Conservation (phyloP, 2,329 filamentous ascomycete species). For the Claviceps sp. region DNA sequence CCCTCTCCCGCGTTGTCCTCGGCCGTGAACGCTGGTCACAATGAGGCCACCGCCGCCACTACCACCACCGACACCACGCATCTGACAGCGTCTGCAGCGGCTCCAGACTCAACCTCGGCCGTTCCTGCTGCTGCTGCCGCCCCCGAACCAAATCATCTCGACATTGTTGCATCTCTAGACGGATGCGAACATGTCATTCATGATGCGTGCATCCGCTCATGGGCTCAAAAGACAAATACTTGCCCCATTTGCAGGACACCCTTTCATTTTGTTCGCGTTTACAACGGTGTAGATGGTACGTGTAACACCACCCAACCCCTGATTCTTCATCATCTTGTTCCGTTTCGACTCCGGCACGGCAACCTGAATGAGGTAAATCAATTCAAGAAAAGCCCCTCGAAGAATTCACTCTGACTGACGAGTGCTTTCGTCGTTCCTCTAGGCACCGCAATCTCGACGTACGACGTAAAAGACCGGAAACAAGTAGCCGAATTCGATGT, state of each 20-base stretch:
- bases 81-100: slow-evolving; percentile 7
- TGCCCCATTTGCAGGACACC: slow-evolving; percentile 90
- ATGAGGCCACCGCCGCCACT: slow-evolving; percentile 1
- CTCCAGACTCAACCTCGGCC: slow-evolving; percentile 9
- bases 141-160: slow-evolving; percentile 22
- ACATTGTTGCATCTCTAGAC: slow-evolving; percentile 44
- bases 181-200: slow-evolving; percentile 88
- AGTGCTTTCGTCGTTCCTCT: slow-evolving; percentile 1
- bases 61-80: slow-evolving; percentile 6
- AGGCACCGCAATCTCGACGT: slow-evolving; percentile 45
- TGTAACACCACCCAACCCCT: slow-evolving; percentile 13
- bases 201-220: slow-evolving; percentile 81
- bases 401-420: background rate
- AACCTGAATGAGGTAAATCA: background rate
- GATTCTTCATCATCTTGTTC: background rate
- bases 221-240: slow-evolving; percentile 94
- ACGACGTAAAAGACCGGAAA: slow-evolving; percentile 65
- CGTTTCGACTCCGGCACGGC: background rate
- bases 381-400: background rate
- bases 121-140: slow-evolving; percentile 6
- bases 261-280: slow-evolving; percentile 83
- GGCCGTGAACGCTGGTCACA: slow-evolving; percentile 10
- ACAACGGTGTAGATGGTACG: slow-evolving; percentile 67
- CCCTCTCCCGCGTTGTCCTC: slow-evolving; percentile 4
- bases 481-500: slow-evolving; percentile 84